Percentiles rank a stretch among this genome's conserved stretches.
Conservation (phyloP, 2,329 filamentous ascomycete species). For the Cladophialophora exuberans region DNA sequence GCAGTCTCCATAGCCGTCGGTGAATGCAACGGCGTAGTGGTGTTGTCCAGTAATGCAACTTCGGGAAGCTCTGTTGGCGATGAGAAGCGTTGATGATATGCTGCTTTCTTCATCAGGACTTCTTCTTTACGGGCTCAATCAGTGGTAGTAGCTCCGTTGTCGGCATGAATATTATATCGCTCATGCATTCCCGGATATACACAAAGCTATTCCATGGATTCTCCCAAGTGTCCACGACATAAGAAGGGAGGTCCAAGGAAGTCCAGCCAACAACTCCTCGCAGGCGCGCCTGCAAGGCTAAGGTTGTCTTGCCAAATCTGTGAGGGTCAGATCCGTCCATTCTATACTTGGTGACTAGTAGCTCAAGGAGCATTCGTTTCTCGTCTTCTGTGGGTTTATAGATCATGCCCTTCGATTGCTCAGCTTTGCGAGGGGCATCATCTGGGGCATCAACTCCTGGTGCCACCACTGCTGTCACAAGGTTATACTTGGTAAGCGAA, state of each 20-base stretch:
- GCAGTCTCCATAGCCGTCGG: too few species aligned
- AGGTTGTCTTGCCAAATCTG: constrained; percentile 32
- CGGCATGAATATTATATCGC: constrained; percentile 31
- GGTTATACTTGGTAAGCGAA: constrained; percentile 19
- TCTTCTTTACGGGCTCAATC: constrained; percentile 20
- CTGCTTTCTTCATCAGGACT: background rate
- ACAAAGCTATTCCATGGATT: constrained; percentile 34
- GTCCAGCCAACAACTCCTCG: constrained; percentile 28
- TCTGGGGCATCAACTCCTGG: constrained; percentile 32
- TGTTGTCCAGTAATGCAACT: background rate
- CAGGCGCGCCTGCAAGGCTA: constrained; percentile 30
- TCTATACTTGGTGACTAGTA: constrained; percentile 27
- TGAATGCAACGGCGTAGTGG: background rate
- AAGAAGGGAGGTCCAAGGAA: constrained; percentile 28
- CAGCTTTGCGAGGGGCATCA: constrained; percentile 27
- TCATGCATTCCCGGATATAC: constrained; percentile 33
- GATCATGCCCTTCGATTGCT: constrained; percentile 22
- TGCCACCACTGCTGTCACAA: constrained; percentile 31
- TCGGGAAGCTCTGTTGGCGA: too few species aligned
- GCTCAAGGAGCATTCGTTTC: constrained; percentile 26
- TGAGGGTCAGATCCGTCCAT: constrained; percentile 31
- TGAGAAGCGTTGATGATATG: too few species aligned
- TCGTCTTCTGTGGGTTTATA: constrained; percentile 26
- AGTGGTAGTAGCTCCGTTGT: constrained; percentile 26
- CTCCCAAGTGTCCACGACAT: constrained; percentile 33